phyloP scores from a whole-genome alignment of 139 green algal species.

The Micromonas pusilla region DNA sequence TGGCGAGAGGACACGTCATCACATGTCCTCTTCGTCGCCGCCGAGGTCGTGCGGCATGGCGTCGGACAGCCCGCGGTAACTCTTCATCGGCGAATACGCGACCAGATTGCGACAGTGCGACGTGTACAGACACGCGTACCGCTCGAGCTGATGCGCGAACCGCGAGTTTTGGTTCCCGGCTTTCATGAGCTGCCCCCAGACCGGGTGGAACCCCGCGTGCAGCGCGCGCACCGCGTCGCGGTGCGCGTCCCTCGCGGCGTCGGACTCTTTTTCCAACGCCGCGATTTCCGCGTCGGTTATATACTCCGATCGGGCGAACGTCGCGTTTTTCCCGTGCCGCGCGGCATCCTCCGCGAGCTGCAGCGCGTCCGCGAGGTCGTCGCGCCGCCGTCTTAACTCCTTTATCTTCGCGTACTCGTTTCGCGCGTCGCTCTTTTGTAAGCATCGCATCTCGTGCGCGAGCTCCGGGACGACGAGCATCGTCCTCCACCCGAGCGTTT shows the following conservation, averaged over 20 bases:
- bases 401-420: not conserved
- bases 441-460: conserved; percentile 39
- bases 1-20: not conserved
- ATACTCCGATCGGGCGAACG: not conserved
- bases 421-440: conserved; percentile 16
- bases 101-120: conserved; percentile 83
- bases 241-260: conserved; percentile 41
- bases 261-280: not conserved
- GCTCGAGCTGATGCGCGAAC: conserved; percentile 86
- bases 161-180: conserved; percentile 89
- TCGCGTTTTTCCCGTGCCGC: not conserved
- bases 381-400: not conserved
- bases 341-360: not conserved
- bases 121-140: conserved; percentile 98
- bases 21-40: conserved; percentile 26
- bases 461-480: conserved; percentile 96
- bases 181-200: conserved; percentile 95
- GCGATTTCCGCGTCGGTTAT: not conserved
- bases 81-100: conserved; percentile 81
- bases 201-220: conserved; percentile 74
- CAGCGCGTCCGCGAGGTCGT: not conserved
- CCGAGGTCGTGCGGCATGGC: conserved; percentile 78
- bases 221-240: conserved; percentile 51
- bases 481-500: conserved; percentile 76
- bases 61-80: conserved; percentile 67